These are phyloP conservation scores for Noccaea bulbosa DNA, from an alignment of 345 rosid species.

Conservation along the genomic window DNA sequence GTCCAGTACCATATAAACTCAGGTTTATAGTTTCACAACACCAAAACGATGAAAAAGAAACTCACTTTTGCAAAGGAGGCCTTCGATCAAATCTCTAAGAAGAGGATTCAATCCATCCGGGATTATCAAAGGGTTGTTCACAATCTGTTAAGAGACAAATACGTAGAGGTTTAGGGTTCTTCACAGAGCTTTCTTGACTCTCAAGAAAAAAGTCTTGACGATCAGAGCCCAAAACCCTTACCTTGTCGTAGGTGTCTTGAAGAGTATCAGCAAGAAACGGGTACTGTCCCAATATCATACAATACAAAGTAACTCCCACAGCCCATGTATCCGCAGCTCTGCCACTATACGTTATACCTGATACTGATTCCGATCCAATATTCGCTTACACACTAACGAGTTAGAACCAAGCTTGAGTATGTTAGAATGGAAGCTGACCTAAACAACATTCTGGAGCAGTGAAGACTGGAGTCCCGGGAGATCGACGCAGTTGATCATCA, in stretches of 20 bases:
- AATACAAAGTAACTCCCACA: constrained; percentile 88
- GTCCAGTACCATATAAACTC: neutral
- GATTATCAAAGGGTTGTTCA: constrained; percentile 65
- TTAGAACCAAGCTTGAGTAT: constrained; percentile 3
- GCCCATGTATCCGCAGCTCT: constrained; percentile 99
- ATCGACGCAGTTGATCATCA: constrained; percentile 92
- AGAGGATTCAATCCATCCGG: constrained; percentile 71
- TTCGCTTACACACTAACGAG: neutral
- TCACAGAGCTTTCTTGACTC: neutral
- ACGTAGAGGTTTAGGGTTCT: neutral
- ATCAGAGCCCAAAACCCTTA: constrained; percentile 37
- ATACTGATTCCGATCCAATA: constrained; percentile 30
- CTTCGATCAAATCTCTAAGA: constrained; percentile 72
- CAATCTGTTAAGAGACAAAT: constrained; percentile 60
- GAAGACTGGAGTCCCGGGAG: constrained; percentile 99
- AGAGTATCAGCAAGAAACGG: constrained; percentile 96
- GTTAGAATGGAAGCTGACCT: constrained; percentile 51
- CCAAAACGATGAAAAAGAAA: constrained; percentile 7
- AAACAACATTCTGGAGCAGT: constrained; percentile 99
- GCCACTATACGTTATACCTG: constrained; percentile 88
- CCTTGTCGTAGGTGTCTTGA: constrained; percentile 98
- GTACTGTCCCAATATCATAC: constrained; percentile 80
- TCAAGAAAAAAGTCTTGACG: neutral
- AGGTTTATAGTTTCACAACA: constrained; percentile 1
- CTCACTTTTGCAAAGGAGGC: constrained; percentile 93